Base-by-base conservation (phyloP, 2,329 filamentous ascomycete species). In the Fusarium ambrosium region DNA sequence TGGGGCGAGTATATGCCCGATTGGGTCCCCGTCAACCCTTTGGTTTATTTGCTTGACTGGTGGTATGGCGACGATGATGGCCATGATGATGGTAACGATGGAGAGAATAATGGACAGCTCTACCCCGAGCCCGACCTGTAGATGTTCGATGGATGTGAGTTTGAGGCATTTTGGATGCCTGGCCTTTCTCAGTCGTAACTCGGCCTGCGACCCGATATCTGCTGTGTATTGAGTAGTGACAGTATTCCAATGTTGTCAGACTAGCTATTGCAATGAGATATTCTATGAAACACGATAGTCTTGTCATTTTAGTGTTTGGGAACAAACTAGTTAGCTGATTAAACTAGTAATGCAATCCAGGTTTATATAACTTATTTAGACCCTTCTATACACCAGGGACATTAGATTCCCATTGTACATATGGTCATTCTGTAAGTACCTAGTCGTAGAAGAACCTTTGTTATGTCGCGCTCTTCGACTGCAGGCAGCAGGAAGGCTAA, bases 11-110 rank as follows among this genome's bases (percentile, higher is more conserved):
- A 73, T n/a, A 34, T 75, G 6, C 72, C 72, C 0, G 9, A 61
- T 13, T 75, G 72, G 72, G 53, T 75, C 45, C 72, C 72, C 36
- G 61, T 66, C 4, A 74, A 75, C n/a, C 72, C 58, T 45, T 27
- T 61, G 24, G 58, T 61, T 20, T n/a, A 43, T 18, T n/a, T 61
- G 36, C 58, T 61, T 24, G 58, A 43, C 13, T 61, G 37, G 58
- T 61, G 58, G 58, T 61, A 59, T 59, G 58, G 27, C 8, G 48
- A 20, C 6, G 2, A 32, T n/a, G 48, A 53, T 8, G 48, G 10
- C 20, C 16, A 22, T 11, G 39, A 43, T 20, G 24, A 29, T 29
- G 48, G 16, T 14, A 5, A 14, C 11, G 24, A 43, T 43, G 4
- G 37, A 20, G 37, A 43, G 20, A 29, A 29, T 29, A 29, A 29